These are phyloP conservation scores for Cladosporium sp. DNA, from an alignment of 2,329 filamentous ascomycete species.

Conservation along the genomic window DNA sequence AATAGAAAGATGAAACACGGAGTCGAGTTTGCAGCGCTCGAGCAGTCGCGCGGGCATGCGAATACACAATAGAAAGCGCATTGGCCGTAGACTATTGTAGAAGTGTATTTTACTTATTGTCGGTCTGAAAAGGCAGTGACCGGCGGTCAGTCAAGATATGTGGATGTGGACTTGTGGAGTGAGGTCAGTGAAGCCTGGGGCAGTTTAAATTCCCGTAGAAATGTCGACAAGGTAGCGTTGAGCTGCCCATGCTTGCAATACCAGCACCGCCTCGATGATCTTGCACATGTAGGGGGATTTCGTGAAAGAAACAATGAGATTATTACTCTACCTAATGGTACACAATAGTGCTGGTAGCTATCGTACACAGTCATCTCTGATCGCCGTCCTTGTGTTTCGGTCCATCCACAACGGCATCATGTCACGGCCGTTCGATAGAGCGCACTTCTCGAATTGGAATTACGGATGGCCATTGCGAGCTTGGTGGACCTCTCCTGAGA, in stretches of 20 bases:
- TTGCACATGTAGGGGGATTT: not conserved
- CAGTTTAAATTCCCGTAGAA: too few relatives aligned
- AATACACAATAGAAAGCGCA: not conserved
- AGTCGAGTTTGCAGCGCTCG: not conserved
- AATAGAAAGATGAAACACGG: constrained; percentile 3
- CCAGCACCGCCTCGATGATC: not conserved
- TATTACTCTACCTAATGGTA: not conserved
- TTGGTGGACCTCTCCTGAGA: not conserved
- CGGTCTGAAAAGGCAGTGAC: not conserved
- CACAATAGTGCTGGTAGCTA: not conserved
- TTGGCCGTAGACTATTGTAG: not conserved
- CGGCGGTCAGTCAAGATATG: not conserved
- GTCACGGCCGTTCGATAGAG: too few relatives aligned
- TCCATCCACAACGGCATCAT: too few relatives aligned
- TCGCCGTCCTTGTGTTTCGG: not conserved
- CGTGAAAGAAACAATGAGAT: not conserved
- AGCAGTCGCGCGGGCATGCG: not conserved
- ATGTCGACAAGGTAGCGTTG: not conserved
- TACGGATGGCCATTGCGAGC: too few relatives aligned
- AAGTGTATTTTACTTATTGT: not conserved
- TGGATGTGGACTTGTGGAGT: not conserved
- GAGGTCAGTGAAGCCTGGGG: too few relatives aligned
- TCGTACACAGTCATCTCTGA: not conserved
- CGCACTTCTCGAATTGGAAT: too few relatives aligned
- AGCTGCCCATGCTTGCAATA: not conserved